A percentile compares a stretch with the other conserved stretches of the same genome.
Evolutionary conservation across 1,139 yeast species (phyloP).

Genomic region (Lodderomyces orthopsilosis): DNA sequence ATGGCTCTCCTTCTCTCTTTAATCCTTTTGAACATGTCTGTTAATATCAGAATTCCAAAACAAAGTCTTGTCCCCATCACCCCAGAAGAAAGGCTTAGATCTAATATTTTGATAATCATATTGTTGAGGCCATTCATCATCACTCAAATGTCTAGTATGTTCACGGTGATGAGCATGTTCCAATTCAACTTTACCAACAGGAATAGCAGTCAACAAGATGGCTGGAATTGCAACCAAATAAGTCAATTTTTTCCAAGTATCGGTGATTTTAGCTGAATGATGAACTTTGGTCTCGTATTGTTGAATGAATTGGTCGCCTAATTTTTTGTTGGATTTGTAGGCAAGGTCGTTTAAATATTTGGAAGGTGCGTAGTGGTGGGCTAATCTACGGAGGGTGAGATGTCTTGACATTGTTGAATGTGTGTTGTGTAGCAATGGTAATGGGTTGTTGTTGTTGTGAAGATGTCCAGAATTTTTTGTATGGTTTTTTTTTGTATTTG

Average conservation of each 20-base stretch:
- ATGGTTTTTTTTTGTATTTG: constrained; percentile 2
- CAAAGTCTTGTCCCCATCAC: constrained; percentile 94
- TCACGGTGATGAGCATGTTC: constrained; percentile 89
- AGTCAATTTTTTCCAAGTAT: constrained; percentile 83
- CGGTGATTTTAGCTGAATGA: constrained; percentile 76
- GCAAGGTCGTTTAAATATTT: constrained; percentile 42
- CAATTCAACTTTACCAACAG: constrained; percentile 75
- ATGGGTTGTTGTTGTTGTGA: too few species aligned
- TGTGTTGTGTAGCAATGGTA: too few species aligned
- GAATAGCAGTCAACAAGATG: constrained; percentile 69
- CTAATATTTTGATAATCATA: constrained; percentile 91
- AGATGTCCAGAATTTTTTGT: constrained; percentile 1
- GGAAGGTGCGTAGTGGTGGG: constrained; percentile 41
- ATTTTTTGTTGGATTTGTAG: constrained; percentile 37
- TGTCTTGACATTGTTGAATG: constrained; percentile 17
- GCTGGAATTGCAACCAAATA: constrained; percentile 80
- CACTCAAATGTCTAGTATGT: constrained; percentile 72
- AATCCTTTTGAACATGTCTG: constrained; percentile 57
- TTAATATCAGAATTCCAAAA: constrained; percentile 95
- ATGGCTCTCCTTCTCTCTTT: neutral
- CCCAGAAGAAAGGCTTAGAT: constrained; percentile 91
- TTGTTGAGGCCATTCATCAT: constrained; percentile 90
- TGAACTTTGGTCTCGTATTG: constrained; percentile 58
- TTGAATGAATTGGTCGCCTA: constrained; percentile 45
- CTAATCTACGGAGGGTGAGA: constrained; percentile 44